These are phyloP conservation scores for Dioscorea cayenensis DNA, from an alignment of 116 monocot species.

Conservation along the genomic window DNA sequence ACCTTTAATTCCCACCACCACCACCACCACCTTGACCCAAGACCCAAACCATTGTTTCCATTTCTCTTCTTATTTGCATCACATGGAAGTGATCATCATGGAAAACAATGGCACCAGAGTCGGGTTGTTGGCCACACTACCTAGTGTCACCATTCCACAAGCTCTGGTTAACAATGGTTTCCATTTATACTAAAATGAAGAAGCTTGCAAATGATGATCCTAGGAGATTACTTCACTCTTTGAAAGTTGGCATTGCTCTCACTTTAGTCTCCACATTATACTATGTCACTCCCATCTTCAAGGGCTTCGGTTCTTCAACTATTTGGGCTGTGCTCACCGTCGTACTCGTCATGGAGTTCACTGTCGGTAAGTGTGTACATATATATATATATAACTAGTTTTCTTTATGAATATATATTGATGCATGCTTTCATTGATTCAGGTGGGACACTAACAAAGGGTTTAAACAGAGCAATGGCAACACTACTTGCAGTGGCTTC, in stretches of 20 bases:
- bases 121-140: too few species aligned
- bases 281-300: slow-evolving; percentile 54
- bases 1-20: too few species aligned
- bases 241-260: slow-evolving; percentile 69
- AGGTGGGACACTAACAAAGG: slow-evolving; percentile 66
- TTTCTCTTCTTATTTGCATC: too few species aligned
- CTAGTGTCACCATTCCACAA: too few species aligned
- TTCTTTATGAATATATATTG: too few species aligned
- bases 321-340: slow-evolving; percentile 83
- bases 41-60: too few species aligned
- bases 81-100: too few species aligned
- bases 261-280: slow-evolving; percentile 68
- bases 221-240: slow-evolving; percentile 41
- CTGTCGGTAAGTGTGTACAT: slow-evolving; percentile 32
- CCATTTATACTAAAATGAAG: too few species aligned
- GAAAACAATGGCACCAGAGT: too few species aligned
- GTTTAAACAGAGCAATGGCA: slow-evolving; percentile 52
- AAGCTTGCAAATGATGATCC: slow-evolving; percentile 37
- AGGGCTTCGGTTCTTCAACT: slow-evolving; percentile 43
- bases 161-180: too few species aligned
- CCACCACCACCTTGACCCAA: too few species aligned
- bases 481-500: slow-evolving; percentile 47
- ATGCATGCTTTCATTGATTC: neutral
- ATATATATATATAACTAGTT: neutral
- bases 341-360: slow-evolving; percentile 79